These are phyloP conservation scores for Mycena crocata DNA, from an alignment of 768 basidiomycete species.

Conservation along the genomic window DNA sequence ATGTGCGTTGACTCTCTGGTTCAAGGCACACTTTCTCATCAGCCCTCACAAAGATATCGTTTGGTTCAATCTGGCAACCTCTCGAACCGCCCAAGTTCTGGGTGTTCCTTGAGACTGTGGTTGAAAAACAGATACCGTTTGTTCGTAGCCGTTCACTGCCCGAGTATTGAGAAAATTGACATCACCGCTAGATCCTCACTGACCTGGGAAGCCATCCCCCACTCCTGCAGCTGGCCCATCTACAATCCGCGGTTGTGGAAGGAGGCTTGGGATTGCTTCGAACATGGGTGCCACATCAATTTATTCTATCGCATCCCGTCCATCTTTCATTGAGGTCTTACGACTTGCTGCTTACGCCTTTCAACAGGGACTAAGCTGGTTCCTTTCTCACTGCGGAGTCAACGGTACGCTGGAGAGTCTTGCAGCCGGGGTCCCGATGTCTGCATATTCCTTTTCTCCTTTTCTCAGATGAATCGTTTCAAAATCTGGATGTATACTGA, in stretches of 20 bases:
- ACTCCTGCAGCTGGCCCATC: background rate
- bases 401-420: constrained; percentile 7
- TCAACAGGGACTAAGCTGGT: background rate
- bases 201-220: constrained; percentile 1
- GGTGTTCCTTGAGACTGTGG: constrained; percentile 1
- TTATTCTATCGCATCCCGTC: background rate
- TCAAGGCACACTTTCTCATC: background rate
- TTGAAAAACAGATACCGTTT: constrained; percentile 6
- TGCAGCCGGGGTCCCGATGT: constrained; percentile 1
- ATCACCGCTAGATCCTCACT: background rate
- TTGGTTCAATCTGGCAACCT: background rate
- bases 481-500: no score
- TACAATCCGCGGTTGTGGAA: background rate
- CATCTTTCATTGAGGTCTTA: background rate
- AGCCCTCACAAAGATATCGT: background rate
- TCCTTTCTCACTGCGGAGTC: constrained; percentile 6
- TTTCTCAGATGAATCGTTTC: no score
- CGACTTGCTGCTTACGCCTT: background rate
- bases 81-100: background rate
- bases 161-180: background rate
- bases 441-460: background rate
- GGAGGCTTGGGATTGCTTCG: background rate
- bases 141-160: background rate
- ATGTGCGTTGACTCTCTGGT: background rate
- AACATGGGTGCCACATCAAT: constrained; percentile 6